These are phyloP conservation scores for Boletus rubescentipes DNA, from an alignment of 768 basidiomycete genomes.

Conservation along the genomic window DNA sequence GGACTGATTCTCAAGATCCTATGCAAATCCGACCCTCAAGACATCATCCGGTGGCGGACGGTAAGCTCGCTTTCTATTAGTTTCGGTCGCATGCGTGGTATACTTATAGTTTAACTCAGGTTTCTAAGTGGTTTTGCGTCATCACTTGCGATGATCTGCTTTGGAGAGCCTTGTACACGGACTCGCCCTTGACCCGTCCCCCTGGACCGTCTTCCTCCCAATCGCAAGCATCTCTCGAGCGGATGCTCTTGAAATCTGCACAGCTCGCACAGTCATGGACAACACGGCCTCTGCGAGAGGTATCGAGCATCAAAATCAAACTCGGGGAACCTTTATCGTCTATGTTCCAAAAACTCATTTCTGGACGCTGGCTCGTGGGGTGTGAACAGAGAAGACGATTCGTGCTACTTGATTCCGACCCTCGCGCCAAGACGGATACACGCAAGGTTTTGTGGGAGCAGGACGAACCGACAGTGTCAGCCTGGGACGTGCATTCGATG, in stretches of 20 bases:
- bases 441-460: too few species aligned
- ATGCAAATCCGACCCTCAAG: not conserved
- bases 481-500: not conserved
- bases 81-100: too few species aligned
- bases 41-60: not conserved
- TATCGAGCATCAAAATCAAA: not conserved
- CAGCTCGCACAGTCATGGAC: slow-evolving; percentile 5
- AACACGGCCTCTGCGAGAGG: not conserved
- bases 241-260: not conserved
- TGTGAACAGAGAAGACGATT: not conserved
- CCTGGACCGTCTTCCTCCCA: not conserved
- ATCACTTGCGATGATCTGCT: not conserved
- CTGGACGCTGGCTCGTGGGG: not conserved
- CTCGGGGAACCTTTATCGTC: too few species aligned
- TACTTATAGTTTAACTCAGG: too few species aligned
- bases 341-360: too few species aligned
- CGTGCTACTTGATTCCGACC: not conserved
- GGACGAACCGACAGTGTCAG: too few species aligned
- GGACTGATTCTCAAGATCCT: not conserved
- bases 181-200: not conserved
- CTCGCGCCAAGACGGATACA: not conserved
- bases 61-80: not conserved
- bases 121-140: too few species aligned
- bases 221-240: not conserved
- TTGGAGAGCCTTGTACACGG: not conserved